phyloP scores from a whole-genome alignment of 1,284 basidiomycete genomes.

The Rhodotorula sp. region DNA sequence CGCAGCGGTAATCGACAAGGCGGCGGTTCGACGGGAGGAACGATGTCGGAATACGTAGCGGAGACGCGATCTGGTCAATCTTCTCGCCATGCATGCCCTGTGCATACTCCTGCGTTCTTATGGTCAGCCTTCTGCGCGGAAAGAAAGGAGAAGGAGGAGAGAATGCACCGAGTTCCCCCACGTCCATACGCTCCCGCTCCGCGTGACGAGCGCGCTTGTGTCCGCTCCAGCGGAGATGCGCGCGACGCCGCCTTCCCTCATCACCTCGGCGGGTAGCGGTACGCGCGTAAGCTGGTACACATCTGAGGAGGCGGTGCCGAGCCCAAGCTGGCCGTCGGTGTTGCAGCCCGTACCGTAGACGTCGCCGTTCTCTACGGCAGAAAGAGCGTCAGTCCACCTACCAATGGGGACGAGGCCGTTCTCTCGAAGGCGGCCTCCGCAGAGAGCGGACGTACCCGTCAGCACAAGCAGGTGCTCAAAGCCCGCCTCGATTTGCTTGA shows the following conservation, averaged over 20 bases:
- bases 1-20: slow-evolving; percentile 40
- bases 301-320: slow-evolving; percentile 27
- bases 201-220: slow-evolving; percentile 39
- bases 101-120: slow-evolving; percentile 38
- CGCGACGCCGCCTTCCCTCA: slow-evolving; percentile 25
- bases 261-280: slow-evolving; percentile 19
- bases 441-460: slow-evolving; percentile 29
- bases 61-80: slow-evolving; percentile 73
- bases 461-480: slow-evolving; percentile 44
- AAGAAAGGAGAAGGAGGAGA: neutral
- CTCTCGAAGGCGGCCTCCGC: neutral
- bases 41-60: slow-evolving; percentile 69
- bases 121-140: neutral
- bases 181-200: slow-evolving; percentile 34
- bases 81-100: slow-evolving; percentile 43
- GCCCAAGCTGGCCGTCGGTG: slow-evolving; percentile 45
- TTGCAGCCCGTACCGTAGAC: slow-evolving; percentile 44
- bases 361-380: slow-evolving; percentile 33
- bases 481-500: slow-evolving; percentile 37
- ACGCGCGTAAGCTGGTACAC: slow-evolving; percentile 28
- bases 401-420: neutral
- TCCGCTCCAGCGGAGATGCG: slow-evolving; percentile 41
- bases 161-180: slow-evolving; percentile 44
- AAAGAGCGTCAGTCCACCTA: neutral
- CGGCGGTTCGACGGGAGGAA: slow-evolving; percentile 31